Percentiles rank a stretch among this genome's conserved stretches.
phyloP scores from a whole-genome alignment of 2,329 filamentous ascomycete genomes.

The Dichotomopilus funicola region DNA sequence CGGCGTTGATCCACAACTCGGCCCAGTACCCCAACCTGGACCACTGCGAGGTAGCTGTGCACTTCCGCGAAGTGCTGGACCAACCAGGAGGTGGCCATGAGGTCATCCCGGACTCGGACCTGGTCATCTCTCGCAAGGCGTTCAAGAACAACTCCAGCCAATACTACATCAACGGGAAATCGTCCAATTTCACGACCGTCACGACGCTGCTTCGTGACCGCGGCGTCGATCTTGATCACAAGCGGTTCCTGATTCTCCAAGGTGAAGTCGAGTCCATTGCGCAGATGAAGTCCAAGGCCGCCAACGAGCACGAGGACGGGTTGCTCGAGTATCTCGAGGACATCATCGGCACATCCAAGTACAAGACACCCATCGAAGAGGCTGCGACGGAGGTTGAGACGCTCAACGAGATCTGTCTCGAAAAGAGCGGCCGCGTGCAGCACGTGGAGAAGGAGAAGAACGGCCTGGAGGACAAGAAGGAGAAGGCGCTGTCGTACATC shows the following conservation, averaged over 20 bases:
- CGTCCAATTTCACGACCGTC: constrained; percentile 87
- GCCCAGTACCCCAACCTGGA: constrained; percentile 78
- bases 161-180: constrained; percentile 89
- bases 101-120: constrained; percentile 72
- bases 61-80: constrained; percentile 94
- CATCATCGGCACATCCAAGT: constrained; percentile 97
- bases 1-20: constrained; percentile 95
- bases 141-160: constrained; percentile 99
- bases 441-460: constrained; percentile 98
- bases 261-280: constrained; percentile 98
- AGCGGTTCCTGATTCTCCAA: constrained; percentile 93
- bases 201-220: constrained; percentile 79
- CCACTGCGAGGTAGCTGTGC: constrained; percentile 90
- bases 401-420: constrained; percentile 87
- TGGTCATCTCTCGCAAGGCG: constrained; percentile 83
- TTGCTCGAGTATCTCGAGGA: constrained; percentile 95
- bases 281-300: constrained; percentile 97
- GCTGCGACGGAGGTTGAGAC: constrained; percentile 82
- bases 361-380: constrained; percentile 95
- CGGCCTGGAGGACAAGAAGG: constrained; percentile 89
- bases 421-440: constrained; percentile 92
- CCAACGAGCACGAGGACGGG: constrained; percentile 91
- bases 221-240: constrained; percentile 94
- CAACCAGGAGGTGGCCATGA: constrained; percentile 67
- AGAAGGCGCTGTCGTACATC: constrained; percentile 83